A percentile compares a stretch with the other conserved stretches of the same genome.
These are phyloP conservation scores for Saccharomyces hybrid DNA, from an alignment of 1,139 yeast species.

Conservation along the genomic window DNA sequence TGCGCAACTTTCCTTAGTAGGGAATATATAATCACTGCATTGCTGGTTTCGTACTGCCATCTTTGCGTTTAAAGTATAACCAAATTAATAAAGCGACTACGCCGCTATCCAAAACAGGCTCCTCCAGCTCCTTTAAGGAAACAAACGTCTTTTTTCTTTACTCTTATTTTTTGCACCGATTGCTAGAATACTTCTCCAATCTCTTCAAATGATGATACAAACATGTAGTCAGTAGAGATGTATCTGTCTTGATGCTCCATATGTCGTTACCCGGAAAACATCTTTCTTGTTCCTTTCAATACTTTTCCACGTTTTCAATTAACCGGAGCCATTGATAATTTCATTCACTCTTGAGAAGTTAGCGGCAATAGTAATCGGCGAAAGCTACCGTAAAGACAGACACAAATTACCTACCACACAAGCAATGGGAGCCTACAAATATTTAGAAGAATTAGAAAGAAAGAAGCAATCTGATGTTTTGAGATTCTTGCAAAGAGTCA, in stretches of 20 bases:
- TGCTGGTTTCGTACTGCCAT: neutral
- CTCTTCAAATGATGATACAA: too few relatives aligned
- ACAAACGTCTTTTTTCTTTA: neutral
- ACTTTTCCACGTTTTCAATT: neutral
- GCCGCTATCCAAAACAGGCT: neutral
- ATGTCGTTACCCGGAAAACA: neutral
- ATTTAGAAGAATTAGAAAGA: constrained; percentile 98
- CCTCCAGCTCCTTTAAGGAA: neutral
- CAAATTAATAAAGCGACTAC: neutral
- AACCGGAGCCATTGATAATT: neutral
- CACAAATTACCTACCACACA: neutral
- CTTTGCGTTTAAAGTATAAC: neutral
- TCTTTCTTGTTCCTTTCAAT: neutral
- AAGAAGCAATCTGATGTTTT: constrained; percentile 99
- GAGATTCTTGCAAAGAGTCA: constrained; percentile 97
- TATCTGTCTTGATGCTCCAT: neutral
- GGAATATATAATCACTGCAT: neutral
- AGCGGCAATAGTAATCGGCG: neutral
- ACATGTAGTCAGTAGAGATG: neutral
- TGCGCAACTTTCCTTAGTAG: neutral
- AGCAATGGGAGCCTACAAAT: constrained; percentile 98
- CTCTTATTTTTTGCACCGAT: neutral
- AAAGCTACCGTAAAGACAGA: neutral
- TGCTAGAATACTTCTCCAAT: neutral
- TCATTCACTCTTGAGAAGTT: neutral